Evolutionary conservation across 768 basidiomycete species (phyloP).

Genomic region (Holtermanniella nyarrowii): DNA sequence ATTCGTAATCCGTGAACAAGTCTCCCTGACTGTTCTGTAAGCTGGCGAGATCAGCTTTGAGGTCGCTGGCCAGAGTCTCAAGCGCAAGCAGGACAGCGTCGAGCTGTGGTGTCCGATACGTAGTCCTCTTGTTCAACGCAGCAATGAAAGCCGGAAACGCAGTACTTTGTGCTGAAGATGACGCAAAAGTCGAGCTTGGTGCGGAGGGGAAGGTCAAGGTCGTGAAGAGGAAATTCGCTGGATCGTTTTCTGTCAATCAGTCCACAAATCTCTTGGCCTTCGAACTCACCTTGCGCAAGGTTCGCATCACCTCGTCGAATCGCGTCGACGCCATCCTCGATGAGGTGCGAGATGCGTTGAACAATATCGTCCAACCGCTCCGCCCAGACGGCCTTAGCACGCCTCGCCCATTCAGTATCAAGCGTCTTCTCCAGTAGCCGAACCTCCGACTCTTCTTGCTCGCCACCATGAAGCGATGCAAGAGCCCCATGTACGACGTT

Average conservation of each 20-base stretch:
- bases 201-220: constrained; percentile 22
- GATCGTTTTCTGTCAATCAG: constrained; percentile 2
- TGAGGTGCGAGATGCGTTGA: constrained; percentile 1
- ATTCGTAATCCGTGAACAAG: constrained; percentile 9
- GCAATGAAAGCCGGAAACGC: constrained; percentile 18
- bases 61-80: constrained; percentile 12
- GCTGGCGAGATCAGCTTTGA: constrained; percentile 16
- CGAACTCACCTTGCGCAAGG: constrained; percentile 5
- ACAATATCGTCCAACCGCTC: constrained; percentile 15
- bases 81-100: constrained; percentile 14
- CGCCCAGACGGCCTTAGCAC: constrained; percentile 20
- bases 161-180: constrained; percentile 3
- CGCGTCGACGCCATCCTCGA: constrained; percentile 6
- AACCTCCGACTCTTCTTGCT: not conserved
- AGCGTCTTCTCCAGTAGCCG: constrained; percentile 11
- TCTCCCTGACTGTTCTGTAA: constrained; percentile 4
- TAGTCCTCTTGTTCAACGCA: constrained; percentile 10
- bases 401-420: constrained; percentile 19
- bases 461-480: constrained; percentile 11
- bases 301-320: not conserved
- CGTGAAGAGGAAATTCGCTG: constrained; percentile 21
- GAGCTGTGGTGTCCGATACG: constrained; percentile 19
- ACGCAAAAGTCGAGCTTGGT: constrained; percentile 11
- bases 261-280: not conserved
- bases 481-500: not conserved